A percentile compares a stretch with the other conserved stretches of the same genome.
phyloP scores from a whole-genome alignment of 2,329 filamentous ascomycete genomes.

The Cladophialophora exuberans region DNA sequence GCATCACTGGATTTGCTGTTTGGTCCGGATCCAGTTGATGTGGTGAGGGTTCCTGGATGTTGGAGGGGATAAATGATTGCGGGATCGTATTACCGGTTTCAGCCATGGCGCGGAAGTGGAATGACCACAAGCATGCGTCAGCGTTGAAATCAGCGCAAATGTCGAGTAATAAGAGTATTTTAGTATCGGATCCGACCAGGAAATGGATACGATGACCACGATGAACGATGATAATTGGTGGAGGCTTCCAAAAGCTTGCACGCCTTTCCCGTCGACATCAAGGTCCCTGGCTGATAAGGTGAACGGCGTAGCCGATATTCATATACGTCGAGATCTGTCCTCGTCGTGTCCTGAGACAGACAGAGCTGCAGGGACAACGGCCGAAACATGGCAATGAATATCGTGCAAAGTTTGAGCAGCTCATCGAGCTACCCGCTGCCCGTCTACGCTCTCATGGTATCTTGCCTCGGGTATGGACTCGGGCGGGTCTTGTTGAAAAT shows the following conservation, averaged over 20 bases:
- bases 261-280: neutral
- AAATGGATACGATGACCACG: neutral
- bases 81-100: slow-evolving; percentile 30
- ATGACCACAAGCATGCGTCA: slow-evolving; percentile 13
- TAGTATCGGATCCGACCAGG: slow-evolving; percentile 17
- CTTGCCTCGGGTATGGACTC: slow-evolving; percentile 21
- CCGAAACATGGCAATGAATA: slow-evolving; percentile 7
- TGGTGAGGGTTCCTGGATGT: slow-evolving; percentile 3
- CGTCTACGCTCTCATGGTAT: slow-evolving; percentile 17
- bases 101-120: slow-evolving; percentile 18
- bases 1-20: slow-evolving; percentile 9
- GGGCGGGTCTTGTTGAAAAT: slow-evolving; percentile 16
- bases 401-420: neutral
- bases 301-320: neutral
- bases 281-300: neutral
- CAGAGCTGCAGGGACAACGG: neutral
- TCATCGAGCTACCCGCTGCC: slow-evolving; percentile 12
- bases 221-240: slow-evolving; percentile 1
- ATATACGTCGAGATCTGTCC: slow-evolving; percentile 2
- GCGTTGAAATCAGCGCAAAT: slow-evolving; percentile 23
- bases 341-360: neutral
- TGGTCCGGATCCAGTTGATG: neutral
- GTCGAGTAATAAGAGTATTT: slow-evolving; percentile 8
- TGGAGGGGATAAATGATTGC: slow-evolving; percentile 3
- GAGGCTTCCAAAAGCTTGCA: too few relatives aligned